Conservation (phyloP, 225 moss, liverwort and hornwort species). For the Bryum argenteum region DNA sequence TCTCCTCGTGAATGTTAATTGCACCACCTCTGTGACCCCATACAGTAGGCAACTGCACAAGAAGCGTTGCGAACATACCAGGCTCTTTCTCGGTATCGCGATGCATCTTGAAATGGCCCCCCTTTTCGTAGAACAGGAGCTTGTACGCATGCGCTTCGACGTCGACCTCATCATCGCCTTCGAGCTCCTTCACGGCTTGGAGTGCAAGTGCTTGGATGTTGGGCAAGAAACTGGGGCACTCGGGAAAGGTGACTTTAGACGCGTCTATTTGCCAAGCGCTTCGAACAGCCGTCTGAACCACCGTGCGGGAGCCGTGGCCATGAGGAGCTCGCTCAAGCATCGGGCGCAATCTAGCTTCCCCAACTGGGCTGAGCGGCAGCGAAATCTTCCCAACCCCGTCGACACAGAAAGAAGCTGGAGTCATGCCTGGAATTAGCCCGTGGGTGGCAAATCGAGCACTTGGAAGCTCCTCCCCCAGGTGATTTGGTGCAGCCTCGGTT, state of each 20-base stretch:
- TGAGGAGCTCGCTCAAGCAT: constrained; percentile 3
- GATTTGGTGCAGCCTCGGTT: no score
- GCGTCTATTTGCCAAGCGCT: constrained; percentile 29
- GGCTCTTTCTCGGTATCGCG: constrained; percentile 24
- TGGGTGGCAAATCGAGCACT: no score
- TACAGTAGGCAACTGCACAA: constrained; percentile 19
- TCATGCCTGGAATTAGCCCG: no score
- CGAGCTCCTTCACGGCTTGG: constrained; percentile 2
- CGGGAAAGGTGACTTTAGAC: constrained; percentile 8
- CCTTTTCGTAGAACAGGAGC: not conserved
- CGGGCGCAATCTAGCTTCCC: not conserved
- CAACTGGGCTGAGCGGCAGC: not conserved
- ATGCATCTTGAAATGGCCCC: constrained; percentile 32
- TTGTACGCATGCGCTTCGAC: constrained; percentile 23
- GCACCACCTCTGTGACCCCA: constrained; percentile 9
- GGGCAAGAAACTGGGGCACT: not conserved
- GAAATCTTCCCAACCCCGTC: no score
- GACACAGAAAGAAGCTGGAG: no score
- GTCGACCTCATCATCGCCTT: not conserved
- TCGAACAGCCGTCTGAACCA: not conserved
- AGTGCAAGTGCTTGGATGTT: constrained; percentile 10
- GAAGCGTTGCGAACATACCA: constrained; percentile 24
- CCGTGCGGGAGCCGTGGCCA: not conserved
- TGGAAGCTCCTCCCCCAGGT: no score
- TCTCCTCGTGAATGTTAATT: not conserved